Evolutionary conservation across 2,329 filamentous ascomycete genomes (phyloP), one percentile per base, ranked within the genome.

Genomic region (Xylariaceae sp.): DNA sequence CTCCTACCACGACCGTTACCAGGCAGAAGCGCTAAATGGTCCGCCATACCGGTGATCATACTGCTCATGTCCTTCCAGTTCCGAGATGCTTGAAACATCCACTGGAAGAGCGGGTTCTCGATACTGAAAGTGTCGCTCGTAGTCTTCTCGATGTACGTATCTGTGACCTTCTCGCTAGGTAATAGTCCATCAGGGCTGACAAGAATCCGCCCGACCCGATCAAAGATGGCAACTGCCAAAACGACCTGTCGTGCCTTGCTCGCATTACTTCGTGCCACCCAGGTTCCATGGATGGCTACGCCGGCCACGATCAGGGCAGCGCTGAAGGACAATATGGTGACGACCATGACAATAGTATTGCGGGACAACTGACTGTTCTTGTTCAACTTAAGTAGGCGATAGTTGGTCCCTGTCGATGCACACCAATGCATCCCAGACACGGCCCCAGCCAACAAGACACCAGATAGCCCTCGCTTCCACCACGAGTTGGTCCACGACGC

Each of bases 341-440:
- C 89, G 26, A 94, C 83, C 50, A 92, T 87, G 11, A 92, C 82
- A 19, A 88, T 91, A 4, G 84, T 82, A 51, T 86, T 86, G 46
- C 87, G 79, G 7, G 85, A 82, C 24, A 83, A 72, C 44, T 78
- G 71, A 44, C 75, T 75, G 37, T 68, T 71, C 12, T 70, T 65
- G 45, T 78, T 76, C 48, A 81, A 71, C 40, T 78, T 70, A 62
- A 81, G 73, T 48, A 91, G 73, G 39, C 79, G 80, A 71, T 93
- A 95, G 7, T 74, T 71, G 3, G 90, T 95, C 14, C 90, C 90
- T 9, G 84, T 81, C 3, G 88, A 82, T 28, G 89, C 91, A 53
- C 88, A 88, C 89, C 91, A 96, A 74, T 96, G 91, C 91, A 96
- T 95, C 1, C 90, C 90, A 8, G 88, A 92, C 2, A 95, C 89